Evolutionary conservation across 179 eudicot genomes (phyloP), one percentile per base, ranked within the genome.

Genomic region (Silene coronaria): DNA sequence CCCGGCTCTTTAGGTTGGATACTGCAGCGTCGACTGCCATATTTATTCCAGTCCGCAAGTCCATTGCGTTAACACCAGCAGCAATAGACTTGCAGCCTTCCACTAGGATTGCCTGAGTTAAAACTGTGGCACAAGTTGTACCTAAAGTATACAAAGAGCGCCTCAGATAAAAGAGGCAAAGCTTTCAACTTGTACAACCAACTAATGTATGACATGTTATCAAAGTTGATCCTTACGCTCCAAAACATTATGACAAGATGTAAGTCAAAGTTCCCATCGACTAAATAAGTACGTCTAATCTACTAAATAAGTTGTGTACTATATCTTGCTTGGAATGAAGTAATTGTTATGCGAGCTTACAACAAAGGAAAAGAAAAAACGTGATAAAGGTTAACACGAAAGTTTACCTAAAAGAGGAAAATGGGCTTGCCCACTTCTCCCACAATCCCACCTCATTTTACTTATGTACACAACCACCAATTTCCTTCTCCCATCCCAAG

Each of bases 31-130:
- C 87, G 76, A 95, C 91, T 27, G 97, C 99, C 96, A 92, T 82
- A 67, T 84, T 93, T 75, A 95, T 87, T 80, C 97, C 99, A 75
- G 75, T 82, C 16, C 99, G 91, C 82, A 95, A 81, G 84, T 95
- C 97, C 93, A 95, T 88, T 27, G 88, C 97, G 83, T 91, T 95
- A 36, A 93, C 92, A 38, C 99, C 97, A 72, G 90, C 84, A 62
- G 97, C 91, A 32, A 91, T 89, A 60, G 96, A 88, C 75, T 92
- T 92, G 91, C 92, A 95, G 65, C 99, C 99, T 87, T 95, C 99
- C 63, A 73, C 78, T 79, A 91, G 85, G 75, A 95, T 95, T 73
- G 97, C 93, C 80, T 95, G 99, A 72, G 99, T 86, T 80, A 95
- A 81, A 77, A 95, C 93, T 6, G 97, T 95, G 64, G 99, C 99